Evolutionary conservation across 1,284 basidiomycete genomes (phyloP).

Genomic region (Irpex rosettiformis): DNA sequence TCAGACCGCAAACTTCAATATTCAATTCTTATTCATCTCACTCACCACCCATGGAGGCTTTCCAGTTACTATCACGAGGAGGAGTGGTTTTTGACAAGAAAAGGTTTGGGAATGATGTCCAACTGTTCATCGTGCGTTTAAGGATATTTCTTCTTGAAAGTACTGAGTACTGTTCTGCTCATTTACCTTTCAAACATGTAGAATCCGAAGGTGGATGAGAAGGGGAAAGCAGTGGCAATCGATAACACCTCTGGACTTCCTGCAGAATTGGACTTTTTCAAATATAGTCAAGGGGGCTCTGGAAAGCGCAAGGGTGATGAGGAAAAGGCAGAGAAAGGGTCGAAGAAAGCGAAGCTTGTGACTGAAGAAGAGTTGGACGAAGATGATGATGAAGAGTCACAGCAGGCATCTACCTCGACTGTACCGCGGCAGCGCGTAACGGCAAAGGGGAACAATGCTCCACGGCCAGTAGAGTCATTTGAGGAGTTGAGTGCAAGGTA

Average conservation of each 20-base stretch:
- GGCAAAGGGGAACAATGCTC: slow-evolving; percentile 66
- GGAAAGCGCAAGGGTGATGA: slow-evolving; percentile 36
- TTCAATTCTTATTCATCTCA: too few relatives aligned
- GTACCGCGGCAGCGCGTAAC: slow-evolving; percentile 58
- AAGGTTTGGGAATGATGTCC: slow-evolving; percentile 69
- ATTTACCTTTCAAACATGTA: too few relatives aligned
- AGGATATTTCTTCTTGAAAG: not conserved
- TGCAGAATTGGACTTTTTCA: slow-evolving; percentile 84
- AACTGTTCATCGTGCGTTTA: slow-evolving; percentile 54
- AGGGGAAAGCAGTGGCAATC: slow-evolving; percentile 23
- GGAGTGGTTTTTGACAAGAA: slow-evolving; percentile 78
- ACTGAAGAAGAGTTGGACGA: slow-evolving; percentile 30
- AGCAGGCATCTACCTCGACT: slow-evolving; percentile 19
- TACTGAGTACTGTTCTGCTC: not conserved
- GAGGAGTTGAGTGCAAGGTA: slow-evolving; percentile 54
- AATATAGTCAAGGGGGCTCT: slow-evolving; percentile 61
- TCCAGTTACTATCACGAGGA: slow-evolving; percentile 75
- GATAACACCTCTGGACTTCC: slow-evolving; percentile 54
- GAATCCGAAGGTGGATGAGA: slow-evolving; percentile 19
- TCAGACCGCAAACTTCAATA: not conserved
- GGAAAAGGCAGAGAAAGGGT: slow-evolving; percentile 22
- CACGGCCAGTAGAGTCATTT: slow-evolving; percentile 56
- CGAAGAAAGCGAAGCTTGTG: slow-evolving; percentile 33
- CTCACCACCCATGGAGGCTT: slow-evolving; percentile 78
- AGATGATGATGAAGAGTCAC: slow-evolving; percentile 25